Evolutionary conservation across 805 yeast genomes (phyloP).

Genomic region (Zygosaccharomyces lentus): DNA sequence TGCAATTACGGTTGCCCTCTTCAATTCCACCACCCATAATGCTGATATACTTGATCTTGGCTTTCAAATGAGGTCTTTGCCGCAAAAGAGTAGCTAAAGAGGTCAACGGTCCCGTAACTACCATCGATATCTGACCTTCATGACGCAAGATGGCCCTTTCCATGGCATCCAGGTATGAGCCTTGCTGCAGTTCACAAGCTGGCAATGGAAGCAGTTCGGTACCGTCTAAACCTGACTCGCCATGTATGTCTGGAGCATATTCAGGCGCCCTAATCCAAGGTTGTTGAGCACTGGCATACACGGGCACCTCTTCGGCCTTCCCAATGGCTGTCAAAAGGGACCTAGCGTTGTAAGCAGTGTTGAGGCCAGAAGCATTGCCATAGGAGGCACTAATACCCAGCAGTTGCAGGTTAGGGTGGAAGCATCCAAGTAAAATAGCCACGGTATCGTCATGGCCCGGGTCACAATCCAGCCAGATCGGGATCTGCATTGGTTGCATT

Average conservation of each 20-base stretch:
- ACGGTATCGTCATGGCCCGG: conserved; percentile 89
- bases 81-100: conserved; percentile 56
- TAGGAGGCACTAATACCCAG: conserved; percentile 72
- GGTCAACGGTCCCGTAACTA: conserved; percentile 77
- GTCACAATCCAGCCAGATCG: conserved; percentile 87
- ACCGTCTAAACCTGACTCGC: conserved; percentile 76
- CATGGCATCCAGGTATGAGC: conserved; percentile 40
- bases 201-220: conserved; percentile 55
- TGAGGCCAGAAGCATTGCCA: conserved; percentile 61
- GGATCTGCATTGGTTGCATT: conserved; percentile 37
- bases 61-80: conserved; percentile 50
- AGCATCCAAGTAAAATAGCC: conserved; percentile 61
- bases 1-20: conserved; percentile 45
- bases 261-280: conserved; percentile 51
- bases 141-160: conserved; percentile 42
- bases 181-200: conserved; percentile 27
- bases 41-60: conserved; percentile 49
- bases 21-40: conserved; percentile 71
- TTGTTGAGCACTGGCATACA: conserved; percentile 57
- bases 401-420: conserved; percentile 53
- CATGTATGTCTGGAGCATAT: conserved; percentile 64
- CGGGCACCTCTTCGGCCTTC: conserved; percentile 46
- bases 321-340: conserved; percentile 60
- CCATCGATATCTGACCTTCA: conserved; percentile 50
- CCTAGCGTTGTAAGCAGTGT: conserved; percentile 66